These are phyloP conservation scores for Pulveroboletus sp. DNA, from an alignment of 768 basidiomycete genomes.

Conservation along the genomic window DNA sequence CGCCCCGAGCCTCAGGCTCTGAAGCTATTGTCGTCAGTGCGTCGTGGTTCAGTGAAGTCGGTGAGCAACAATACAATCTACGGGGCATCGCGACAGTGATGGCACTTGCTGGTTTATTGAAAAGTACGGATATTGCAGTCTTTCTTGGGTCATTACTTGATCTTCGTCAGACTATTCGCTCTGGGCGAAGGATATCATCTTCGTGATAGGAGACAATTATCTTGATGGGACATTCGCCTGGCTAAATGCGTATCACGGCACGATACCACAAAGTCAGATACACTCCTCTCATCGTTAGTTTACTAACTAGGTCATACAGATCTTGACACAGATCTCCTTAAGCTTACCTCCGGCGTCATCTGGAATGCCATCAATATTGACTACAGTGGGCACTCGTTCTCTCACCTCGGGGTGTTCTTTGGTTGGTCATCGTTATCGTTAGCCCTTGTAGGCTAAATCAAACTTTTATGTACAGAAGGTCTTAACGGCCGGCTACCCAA, in stretches of 20 bases:
- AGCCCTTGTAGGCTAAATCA: slow-evolving; percentile 1
- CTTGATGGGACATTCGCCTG: slow-evolving; percentile 92
- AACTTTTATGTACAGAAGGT: slow-evolving; percentile 58
- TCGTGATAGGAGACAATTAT: slow-evolving; percentile 85
- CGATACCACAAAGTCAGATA: slow-evolving; percentile 57
- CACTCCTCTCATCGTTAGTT: background rate
- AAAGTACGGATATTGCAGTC: slow-evolving; percentile 46
- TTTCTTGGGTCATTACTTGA: slow-evolving; percentile 4
- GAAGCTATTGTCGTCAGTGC: slow-evolving; percentile 92
- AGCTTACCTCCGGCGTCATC: slow-evolving; percentile 75
- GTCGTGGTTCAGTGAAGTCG: slow-evolving; percentile 74
- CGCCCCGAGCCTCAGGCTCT: slow-evolving; percentile 87
- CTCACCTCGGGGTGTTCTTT: slow-evolving; percentile 90
- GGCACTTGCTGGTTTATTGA: slow-evolving; percentile 77
- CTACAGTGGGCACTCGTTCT: slow-evolving; percentile 96
- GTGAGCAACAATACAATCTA: slow-evolving; percentile 61
- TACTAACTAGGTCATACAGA: slow-evolving; percentile 38
- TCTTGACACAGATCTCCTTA: slow-evolving; percentile 57
- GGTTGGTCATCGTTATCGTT: slow-evolving; percentile 47
- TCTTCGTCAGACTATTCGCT: slow-evolving; percentile 63
- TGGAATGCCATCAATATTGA: slow-evolving; percentile 96
- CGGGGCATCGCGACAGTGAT: slow-evolving; percentile 85
- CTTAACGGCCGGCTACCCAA: slow-evolving; percentile 93
- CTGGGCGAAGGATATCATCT: slow-evolving; percentile 93
- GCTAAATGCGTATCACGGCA: slow-evolving; percentile 78